phyloP scores from a whole-genome alignment of 345 rosid species.

The Brassica incana region DNA sequence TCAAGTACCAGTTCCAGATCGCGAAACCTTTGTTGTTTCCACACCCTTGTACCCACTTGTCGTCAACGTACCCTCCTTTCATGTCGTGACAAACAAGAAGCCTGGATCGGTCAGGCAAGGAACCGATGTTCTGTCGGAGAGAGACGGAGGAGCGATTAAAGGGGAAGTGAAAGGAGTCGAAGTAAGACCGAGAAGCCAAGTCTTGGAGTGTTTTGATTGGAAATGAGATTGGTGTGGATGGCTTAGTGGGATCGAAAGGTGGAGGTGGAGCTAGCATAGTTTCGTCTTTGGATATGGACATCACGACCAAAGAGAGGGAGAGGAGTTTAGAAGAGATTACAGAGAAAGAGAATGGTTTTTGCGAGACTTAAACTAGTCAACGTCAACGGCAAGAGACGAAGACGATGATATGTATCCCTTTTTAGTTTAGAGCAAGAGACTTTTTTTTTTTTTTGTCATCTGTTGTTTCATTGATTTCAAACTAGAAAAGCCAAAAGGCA shows the following conservation, averaged over 20 bases:
- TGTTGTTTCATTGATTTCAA: too few relatives aligned
- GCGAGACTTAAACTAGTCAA: not conserved
- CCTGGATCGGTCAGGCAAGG: constrained; percentile 49
- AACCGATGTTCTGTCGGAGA: constrained; percentile 35
- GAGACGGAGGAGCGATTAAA: constrained; percentile 62
- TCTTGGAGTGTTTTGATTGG: constrained; percentile 70
- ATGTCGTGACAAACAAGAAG: constrained; percentile 81
- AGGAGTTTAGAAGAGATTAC: not conserved
- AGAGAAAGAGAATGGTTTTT: not conserved
- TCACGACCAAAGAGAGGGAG: constrained; percentile 12
- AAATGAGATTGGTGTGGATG: constrained; percentile 64
- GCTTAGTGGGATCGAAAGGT: constrained; percentile 52
- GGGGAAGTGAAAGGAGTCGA: constrained; percentile 71
- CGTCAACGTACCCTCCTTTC: constrained; percentile 74
- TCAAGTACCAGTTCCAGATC: constrained; percentile 86
- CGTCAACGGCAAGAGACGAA: constrained; percentile 2
- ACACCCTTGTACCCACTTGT: constrained; percentile 89
- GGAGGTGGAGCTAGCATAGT: constrained; percentile 29
- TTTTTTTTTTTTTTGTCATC: too few relatives aligned
- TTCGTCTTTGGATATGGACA: constrained; percentile 31
- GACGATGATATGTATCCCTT: not conserved
- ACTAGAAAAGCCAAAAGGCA: too few relatives aligned
- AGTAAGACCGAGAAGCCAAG: constrained; percentile 65
- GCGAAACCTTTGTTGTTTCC: constrained; percentile 53
- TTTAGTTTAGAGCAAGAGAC: too few relatives aligned